These are phyloP conservation scores for Aspergillus sp. DNA, from an alignment of 2,329 filamentous ascomycete species.

Conservation along the genomic window DNA sequence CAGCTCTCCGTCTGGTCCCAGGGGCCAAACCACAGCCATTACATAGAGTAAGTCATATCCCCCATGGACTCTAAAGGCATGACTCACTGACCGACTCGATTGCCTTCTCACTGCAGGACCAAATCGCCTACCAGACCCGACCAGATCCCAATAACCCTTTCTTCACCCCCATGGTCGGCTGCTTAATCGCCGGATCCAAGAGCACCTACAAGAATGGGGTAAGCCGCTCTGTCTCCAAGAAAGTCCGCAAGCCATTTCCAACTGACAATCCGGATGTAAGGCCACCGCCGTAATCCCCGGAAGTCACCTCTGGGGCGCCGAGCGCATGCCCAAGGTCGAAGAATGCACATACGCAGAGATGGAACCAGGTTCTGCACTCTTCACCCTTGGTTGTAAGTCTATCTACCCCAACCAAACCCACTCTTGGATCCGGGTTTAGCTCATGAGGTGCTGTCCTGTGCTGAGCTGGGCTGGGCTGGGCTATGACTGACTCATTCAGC, in stretches of 20 bases:
- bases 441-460: too few species aligned
- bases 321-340: constrained; percentile 4
- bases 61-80: not conserved
- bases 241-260: not conserved
- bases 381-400: constrained; percentile 4
- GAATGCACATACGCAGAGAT: constrained; percentile 9
- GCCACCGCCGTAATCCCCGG: constrained; percentile 6
- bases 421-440: too few species aligned
- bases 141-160: constrained; percentile 4
- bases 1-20: constrained; percentile 3
- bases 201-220: constrained; percentile 6
- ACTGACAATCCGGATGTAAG: not conserved
- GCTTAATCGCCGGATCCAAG: constrained; percentile 4
- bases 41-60: not conserved
- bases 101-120: not conserved
- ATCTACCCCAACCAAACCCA: too few species aligned
- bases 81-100: not conserved
- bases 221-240: not conserved
- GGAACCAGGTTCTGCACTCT: constrained; percentile 5
- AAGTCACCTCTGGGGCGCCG: constrained; percentile 4
- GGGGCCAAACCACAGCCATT: constrained; percentile 7
- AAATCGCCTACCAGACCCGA: constrained; percentile 7
- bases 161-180: constrained; percentile 8
- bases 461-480: too few species aligned
- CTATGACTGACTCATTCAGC: not conserved